These are phyloP conservation scores for Cadophora luteo-olivacea DNA, from an alignment of 2,329 filamentous ascomycete genomes.

Conservation along the genomic window DNA sequence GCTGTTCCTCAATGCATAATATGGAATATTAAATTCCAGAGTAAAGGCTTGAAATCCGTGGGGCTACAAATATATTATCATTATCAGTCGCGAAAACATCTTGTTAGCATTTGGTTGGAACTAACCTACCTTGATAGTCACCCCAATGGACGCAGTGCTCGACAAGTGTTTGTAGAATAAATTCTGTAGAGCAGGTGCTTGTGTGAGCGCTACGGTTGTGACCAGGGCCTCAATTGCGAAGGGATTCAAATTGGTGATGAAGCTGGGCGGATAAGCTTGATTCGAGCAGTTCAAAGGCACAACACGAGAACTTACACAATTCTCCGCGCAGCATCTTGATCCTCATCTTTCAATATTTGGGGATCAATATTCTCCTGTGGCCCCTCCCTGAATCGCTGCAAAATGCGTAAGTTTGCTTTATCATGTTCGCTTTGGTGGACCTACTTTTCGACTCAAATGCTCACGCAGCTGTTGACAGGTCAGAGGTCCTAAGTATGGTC, in stretches of 20 bases:
- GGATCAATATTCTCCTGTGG: background rate
- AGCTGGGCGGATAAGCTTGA: conserved; percentile 6
- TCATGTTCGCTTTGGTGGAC: too few species aligned
- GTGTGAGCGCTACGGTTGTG: conserved; percentile 22
- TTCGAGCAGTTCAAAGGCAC: background rate
- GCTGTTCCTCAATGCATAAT: conserved; percentile 21
- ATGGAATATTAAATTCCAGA: conserved; percentile 28
- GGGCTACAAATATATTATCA: conserved; percentile 12
- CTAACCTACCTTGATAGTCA: conserved; percentile 23
- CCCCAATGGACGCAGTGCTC: conserved; percentile 21
- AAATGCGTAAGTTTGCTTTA: background rate
- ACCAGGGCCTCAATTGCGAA: conserved; percentile 22
- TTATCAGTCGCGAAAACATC: background rate
- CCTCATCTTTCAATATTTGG: background rate
- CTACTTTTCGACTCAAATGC: conserved; percentile 16
- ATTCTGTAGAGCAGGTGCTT: conserved; percentile 23
- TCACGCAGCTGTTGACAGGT: background rate
- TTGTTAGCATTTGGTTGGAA: background rate
- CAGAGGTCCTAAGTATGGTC: conserved; percentile 12
- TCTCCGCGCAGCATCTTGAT: conserved; percentile 19
- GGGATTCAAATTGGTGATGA: conserved; percentile 20
- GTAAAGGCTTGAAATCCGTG: conserved; percentile 23
- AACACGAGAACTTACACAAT: conserved; percentile 17
- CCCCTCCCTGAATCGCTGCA: conserved; percentile 15
- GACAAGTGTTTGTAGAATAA: conserved; percentile 27